Percentiles rank a stretch among this genome's conserved stretches.
Evolutionary conservation across 345 rosid genomes (phyloP).

Genomic region (Sonneratia alba): DNA sequence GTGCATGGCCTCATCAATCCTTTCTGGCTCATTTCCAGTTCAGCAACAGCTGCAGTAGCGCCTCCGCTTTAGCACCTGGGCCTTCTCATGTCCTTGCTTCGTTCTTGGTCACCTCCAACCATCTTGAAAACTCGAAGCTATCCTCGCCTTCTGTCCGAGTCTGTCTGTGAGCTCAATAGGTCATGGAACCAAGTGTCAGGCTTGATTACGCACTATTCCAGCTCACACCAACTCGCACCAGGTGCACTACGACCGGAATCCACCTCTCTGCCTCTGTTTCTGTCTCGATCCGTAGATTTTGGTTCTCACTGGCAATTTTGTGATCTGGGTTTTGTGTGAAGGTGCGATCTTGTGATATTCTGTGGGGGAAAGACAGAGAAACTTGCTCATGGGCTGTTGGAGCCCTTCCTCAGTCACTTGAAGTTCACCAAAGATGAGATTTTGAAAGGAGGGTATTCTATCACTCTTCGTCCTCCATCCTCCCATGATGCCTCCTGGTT

Average conservation of each 20-base stretch:
- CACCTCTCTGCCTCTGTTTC: not conserved
- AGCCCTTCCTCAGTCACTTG: constrained; percentile 71
- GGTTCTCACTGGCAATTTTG: not conserved
- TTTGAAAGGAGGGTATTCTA: constrained; percentile 79
- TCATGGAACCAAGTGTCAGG: constrained; percentile 46
- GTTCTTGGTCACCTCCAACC: not conserved
- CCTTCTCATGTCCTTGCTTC: not conserved
- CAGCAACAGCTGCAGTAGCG: not conserved
- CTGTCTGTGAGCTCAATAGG: not conserved
- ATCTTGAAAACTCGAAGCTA: not conserved
- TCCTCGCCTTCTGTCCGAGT: not conserved
- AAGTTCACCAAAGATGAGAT: constrained; percentile 68
- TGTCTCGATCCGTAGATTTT: not conserved
- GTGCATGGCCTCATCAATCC: not conserved
- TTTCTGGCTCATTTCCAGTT: constrained; percentile 3
- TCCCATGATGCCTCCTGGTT: constrained; percentile 49
- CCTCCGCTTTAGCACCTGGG: not conserved
- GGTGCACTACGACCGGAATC: constrained; percentile 19
- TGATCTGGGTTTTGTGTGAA: constrained; percentile 15
- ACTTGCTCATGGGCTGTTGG: constrained; percentile 73
- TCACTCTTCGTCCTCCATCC: constrained; percentile 55
- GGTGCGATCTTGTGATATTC: constrained; percentile 74
- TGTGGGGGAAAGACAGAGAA: constrained; percentile 59
- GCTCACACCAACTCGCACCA: constrained; percentile 90
- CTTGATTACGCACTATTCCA: constrained; percentile 76